Evolutionary conservation across 2,329 filamentous ascomycete species (phyloP).

Genomic region (Clonostachys sp.): DNA sequence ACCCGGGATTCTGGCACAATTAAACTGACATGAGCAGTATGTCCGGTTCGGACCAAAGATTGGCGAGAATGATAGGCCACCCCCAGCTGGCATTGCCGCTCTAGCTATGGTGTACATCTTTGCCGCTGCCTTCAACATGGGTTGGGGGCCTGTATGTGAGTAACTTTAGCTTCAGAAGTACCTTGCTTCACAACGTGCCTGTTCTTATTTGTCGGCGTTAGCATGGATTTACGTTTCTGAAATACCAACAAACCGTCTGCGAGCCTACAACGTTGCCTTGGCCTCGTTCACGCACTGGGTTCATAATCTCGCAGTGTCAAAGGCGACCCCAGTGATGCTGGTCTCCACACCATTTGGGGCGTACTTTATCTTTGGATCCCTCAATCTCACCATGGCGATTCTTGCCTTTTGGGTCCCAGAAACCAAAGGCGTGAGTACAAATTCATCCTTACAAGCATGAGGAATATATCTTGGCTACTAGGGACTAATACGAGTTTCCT

Average conservation of each 20-base stretch:
- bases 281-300: constrained; percentile 60
- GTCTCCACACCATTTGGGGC: constrained; percentile 33
- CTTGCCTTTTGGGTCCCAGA: constrained; percentile 43
- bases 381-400: constrained; percentile 53
- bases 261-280: constrained; percentile 55
- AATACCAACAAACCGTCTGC: constrained; percentile 54
- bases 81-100: constrained; percentile 43
- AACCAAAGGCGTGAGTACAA: constrained; percentile 45
- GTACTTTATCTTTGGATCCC: constrained; percentile 54
- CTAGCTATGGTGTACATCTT: constrained; percentile 61
- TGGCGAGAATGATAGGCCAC: constrained; percentile 28
- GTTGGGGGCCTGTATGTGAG: constrained; percentile 62
- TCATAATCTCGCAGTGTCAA: constrained; percentile 60
- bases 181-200: constrained; percentile 2
- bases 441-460: background rate
- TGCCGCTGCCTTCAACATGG: constrained; percentile 55
- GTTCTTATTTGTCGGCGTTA: background rate
- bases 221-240: constrained; percentile 48
- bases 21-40: constrained; percentile 25
- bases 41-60: constrained; percentile 38
- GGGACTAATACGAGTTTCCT: background rate
- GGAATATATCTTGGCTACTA: background rate
- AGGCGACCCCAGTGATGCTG: constrained; percentile 58
- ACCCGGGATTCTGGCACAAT: background rate
- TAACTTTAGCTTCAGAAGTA: constrained; percentile 13